Percentiles rank a stretch among this genome's conserved stretches.
phyloP scores from a whole-genome alignment of 495 filamentous ascomycete genomes.

The Parmelia sp. region DNA sequence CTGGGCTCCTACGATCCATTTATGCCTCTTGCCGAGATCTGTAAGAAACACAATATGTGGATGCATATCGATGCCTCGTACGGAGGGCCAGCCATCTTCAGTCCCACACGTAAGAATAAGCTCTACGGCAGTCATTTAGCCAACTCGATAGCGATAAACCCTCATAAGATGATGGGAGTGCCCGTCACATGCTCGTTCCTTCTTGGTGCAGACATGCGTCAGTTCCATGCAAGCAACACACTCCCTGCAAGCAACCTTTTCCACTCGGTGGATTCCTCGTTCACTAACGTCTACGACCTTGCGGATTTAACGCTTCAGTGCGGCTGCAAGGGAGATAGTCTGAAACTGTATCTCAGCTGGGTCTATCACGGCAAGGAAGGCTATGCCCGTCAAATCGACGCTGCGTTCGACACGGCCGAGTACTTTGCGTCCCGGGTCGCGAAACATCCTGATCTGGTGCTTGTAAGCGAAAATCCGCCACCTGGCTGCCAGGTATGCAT shows the following conservation, averaged over 20 bases:
- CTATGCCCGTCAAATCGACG: slow-evolving; percentile 57
- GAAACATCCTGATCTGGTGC: slow-evolving; percentile 51
- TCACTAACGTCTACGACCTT: slow-evolving; percentile 71
- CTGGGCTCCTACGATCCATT: slow-evolving; percentile 86
- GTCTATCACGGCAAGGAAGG: slow-evolving; percentile 72
- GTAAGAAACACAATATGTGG: slow-evolving; percentile 69
- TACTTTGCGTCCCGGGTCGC: slow-evolving; percentile 56
- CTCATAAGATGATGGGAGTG: slow-evolving; percentile 94
- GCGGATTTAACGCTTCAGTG: slow-evolving; percentile 91
- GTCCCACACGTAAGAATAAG: slow-evolving; percentile 52
- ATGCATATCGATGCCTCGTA: slow-evolving; percentile 86
- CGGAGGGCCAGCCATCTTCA: slow-evolving; percentile 84
- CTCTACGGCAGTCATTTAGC: slow-evolving; percentile 65
- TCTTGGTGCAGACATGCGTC: slow-evolving; percentile 62
- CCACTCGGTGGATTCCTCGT: slow-evolving; percentile 56
- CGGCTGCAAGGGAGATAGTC: slow-evolving; percentile 75
- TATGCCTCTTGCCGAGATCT: slow-evolving; percentile 61
- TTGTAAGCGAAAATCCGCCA: slow-evolving; percentile 69
- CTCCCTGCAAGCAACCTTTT: slow-evolving; percentile 85
- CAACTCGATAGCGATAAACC: slow-evolving; percentile 77
- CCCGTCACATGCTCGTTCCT: slow-evolving; percentile 89
- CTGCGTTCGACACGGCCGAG: slow-evolving; percentile 59
- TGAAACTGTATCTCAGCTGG: slow-evolving; percentile 86
- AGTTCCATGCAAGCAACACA: slow-evolving; percentile 76
- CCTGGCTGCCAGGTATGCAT: slow-evolving; percentile 97